Conservation (phyloP, 2,329 filamentous ascomycete genomes). For the Sporothrix phasma region DNA sequence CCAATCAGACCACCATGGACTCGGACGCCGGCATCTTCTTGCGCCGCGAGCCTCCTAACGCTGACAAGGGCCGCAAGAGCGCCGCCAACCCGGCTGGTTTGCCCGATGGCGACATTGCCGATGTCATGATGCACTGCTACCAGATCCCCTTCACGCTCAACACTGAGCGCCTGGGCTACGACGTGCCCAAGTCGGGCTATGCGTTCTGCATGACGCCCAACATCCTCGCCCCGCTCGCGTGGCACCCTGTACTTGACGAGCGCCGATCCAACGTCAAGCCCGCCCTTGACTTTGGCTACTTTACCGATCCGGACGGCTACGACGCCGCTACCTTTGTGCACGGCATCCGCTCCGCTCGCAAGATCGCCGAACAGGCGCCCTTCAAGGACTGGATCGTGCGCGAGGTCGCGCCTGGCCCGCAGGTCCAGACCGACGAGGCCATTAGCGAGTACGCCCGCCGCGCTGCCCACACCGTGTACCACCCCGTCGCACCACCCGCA, state of each 20-base stretch:
- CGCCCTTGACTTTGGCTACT: constrained; percentile 21
- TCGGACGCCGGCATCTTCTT: constrained; percentile 84
- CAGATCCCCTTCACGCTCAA: constrained; percentile 89
- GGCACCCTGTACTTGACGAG: constrained; percentile 33
- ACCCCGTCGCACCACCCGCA: constrained; percentile 20
- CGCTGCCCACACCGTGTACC: constrained; percentile 19
- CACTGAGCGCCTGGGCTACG: constrained; percentile 68
- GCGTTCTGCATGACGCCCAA: constrained; percentile 93
- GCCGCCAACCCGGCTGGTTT: constrained; percentile 40
- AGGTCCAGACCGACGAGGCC: constrained; percentile 43
- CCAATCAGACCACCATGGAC: constrained; percentile 81
- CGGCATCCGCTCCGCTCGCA: constrained; percentile 18
- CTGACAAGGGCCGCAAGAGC: constrained; percentile 46
- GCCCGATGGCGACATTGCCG: constrained; percentile 63
- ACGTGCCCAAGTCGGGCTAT: constrained; percentile 44
- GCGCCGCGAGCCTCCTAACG: constrained; percentile 63
- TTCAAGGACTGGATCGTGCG: constrained; percentile 19
- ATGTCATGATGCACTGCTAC: constrained; percentile 96
- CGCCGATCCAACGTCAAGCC: constrained; percentile 20
- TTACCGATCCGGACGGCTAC: constrained; percentile 39
- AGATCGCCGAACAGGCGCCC: constrained; percentile 17
- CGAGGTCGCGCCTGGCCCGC: constrained; percentile 52
- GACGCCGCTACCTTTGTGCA: constrained; percentile 18
- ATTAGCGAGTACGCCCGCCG: constrained; percentile 20
- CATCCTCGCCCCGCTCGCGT: constrained; percentile 71